Percentiles rank a stretch among this genome's conserved stretches.
Conservation (phyloP, 768 basidiomycete species). For the Pleurotus sapidus region DNA sequence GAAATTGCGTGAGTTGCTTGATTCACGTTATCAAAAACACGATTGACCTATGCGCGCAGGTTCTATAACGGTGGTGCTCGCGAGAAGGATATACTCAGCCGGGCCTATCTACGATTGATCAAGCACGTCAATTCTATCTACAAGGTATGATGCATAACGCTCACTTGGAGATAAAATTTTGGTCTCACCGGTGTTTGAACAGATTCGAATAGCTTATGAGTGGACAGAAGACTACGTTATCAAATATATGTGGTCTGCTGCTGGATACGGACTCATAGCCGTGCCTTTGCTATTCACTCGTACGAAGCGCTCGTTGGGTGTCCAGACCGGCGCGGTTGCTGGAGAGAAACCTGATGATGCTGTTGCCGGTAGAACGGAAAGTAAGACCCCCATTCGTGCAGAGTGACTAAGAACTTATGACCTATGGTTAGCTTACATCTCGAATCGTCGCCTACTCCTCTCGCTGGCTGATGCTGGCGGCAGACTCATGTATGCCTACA, state of each 20-base stretch:
- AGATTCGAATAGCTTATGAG: slow-evolving; percentile 89
- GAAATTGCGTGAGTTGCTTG: slow-evolving; percentile 75
- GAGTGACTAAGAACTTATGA: no score
- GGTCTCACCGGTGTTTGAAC: not conserved
- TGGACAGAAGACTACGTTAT: slow-evolving; percentile 98
- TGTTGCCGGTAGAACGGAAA: slow-evolving; percentile 46
- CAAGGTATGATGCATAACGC: slow-evolving; percentile 46
- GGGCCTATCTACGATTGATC: slow-evolving; percentile 77
- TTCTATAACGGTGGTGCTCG: slow-evolving; percentile 90
- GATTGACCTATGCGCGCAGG: slow-evolving; percentile 30
- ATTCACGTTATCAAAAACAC: not conserved
- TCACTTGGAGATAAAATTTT: no score
- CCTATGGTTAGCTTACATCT: slow-evolving; percentile 65
- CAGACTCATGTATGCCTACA: slow-evolving; percentile 94
- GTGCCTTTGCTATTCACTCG: slow-evolving; percentile 82
- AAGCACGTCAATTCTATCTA: slow-evolving; percentile 91
- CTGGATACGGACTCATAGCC: slow-evolving; percentile 88
- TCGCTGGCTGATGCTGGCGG: slow-evolving; percentile 97
- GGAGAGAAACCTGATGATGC: slow-evolving; percentile 30
- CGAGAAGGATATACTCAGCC: slow-evolving; percentile 78
- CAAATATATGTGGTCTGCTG: slow-evolving; percentile 94
- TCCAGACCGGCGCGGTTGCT: slow-evolving; percentile 17
- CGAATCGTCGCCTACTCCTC: slow-evolving; percentile 84
- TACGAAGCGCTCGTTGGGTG: slow-evolving; percentile 34
- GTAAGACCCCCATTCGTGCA: slow-evolving; percentile 20